A percentile compares a stretch with the other conserved stretches of the same genome.
Conservation (phyloP, 352 stramenopile species). For the Globisporangium sylvaticum region DNA sequence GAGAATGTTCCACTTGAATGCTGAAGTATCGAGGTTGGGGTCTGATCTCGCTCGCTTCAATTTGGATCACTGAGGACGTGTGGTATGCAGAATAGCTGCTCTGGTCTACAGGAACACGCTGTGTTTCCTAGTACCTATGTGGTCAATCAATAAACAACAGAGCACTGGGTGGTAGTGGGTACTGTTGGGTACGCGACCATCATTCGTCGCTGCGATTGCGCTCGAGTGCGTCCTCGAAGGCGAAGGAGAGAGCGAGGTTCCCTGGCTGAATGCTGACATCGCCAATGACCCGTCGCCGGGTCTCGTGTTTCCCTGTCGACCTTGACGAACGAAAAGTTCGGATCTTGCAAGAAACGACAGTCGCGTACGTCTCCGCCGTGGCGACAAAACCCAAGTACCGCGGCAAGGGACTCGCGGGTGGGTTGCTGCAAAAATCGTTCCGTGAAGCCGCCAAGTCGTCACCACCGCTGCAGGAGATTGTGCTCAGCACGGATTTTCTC, state of each 20-base stretch:
- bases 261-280: background rate
- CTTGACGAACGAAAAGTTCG: background rate
- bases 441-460: background rate
- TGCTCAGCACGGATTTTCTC: slow-evolving; percentile 14
- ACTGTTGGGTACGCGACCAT: background rate
- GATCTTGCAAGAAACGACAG: background rate
- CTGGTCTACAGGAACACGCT: background rate
- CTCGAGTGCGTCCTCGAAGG: slow-evolving; percentile 4
- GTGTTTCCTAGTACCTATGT: background rate
- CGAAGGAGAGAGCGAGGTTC: background rate
- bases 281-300: background rate
- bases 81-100: background rate
- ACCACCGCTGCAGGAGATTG: background rate
- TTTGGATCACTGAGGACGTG: background rate
- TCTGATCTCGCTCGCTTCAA: background rate
- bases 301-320: background rate
- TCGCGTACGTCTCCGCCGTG: slow-evolving; percentile 12
- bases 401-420: slow-evolving; percentile 2
- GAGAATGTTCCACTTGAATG: background rate
- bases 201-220: background rate
- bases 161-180: background rate
- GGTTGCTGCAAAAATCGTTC: background rate
- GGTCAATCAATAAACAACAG: background rate
- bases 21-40: background rate
- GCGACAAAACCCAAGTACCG: slow-evolving; percentile 7